phyloP scores from a whole-genome alignment of 257 asterid species.

The Verbascum thapsus region DNA sequence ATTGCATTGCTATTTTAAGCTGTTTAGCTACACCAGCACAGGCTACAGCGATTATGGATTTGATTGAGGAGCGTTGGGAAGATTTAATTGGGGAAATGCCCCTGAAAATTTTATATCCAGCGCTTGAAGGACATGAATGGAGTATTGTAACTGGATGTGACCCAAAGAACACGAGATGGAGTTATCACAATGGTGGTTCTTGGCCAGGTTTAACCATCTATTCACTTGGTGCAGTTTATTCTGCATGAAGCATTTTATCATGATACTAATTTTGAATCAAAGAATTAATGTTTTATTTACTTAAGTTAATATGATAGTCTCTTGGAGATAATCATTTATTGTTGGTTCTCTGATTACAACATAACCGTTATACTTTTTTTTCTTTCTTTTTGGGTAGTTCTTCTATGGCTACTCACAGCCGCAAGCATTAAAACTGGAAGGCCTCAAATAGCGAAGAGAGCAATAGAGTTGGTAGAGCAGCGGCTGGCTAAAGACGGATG shows the following conservation, averaged over 20 bases:
- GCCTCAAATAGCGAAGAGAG: slow-evolving; percentile 65
- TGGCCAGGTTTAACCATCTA: slow-evolving; percentile 53
- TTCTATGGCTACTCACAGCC: slow-evolving; percentile 65
- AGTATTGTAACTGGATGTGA: slow-evolving; percentile 58
- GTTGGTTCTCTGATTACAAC: neutral
- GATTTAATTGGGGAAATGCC: slow-evolving; percentile 66
- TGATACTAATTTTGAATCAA: neutral
- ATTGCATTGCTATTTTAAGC: slow-evolving; percentile 61
- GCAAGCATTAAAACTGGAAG: slow-evolving; percentile 67
- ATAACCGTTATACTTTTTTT: neutral
- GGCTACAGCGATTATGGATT: slow-evolving; percentile 60
- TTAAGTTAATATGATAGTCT: no score
- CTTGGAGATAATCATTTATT: neutral
- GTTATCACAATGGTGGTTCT: slow-evolving; percentile 68
- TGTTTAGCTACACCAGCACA: slow-evolving; percentile 56
- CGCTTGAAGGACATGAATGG: slow-evolving; percentile 64
- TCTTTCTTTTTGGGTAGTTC: slow-evolving; percentile 37
- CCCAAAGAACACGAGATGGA: slow-evolving; percentile 68
- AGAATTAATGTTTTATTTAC: neutral
- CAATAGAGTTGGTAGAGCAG: slow-evolving; percentile 61
- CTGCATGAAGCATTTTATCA: slow-evolving; percentile 9
- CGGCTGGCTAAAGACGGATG: slow-evolving; percentile 64
- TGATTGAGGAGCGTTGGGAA: slow-evolving; percentile 60
- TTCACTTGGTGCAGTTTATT: slow-evolving; percentile 8
- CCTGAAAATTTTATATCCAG: slow-evolving; percentile 57